These are phyloP conservation scores for Debaryomycetaceae sp. DNA, from an alignment of 1,139 yeast species.

Conservation along the genomic window DNA sequence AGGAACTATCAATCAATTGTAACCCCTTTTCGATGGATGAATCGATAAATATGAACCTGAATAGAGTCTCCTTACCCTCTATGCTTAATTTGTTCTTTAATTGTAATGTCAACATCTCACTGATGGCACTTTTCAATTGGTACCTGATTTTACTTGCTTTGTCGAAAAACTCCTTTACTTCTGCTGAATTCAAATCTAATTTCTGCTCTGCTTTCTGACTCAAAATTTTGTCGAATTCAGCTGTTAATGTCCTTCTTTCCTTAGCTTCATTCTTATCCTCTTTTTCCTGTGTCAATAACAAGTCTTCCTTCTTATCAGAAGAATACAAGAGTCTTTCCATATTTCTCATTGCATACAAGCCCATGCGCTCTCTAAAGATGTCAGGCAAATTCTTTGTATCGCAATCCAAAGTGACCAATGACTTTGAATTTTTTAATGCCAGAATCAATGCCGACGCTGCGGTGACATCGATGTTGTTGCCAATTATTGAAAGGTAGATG, in stretches of 20 bases:
- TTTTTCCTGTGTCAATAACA: slow-evolving; percentile 4
- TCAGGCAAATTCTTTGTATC: slow-evolving; percentile 37
- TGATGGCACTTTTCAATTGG: slow-evolving; percentile 51
- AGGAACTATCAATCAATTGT: slow-evolving; percentile 44
- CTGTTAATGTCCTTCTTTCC: slow-evolving; percentile 27
- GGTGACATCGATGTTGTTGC: slow-evolving; percentile 50
- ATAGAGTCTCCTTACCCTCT: slow-evolving; percentile 71
- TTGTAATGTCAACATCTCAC: slow-evolving; percentile 55
- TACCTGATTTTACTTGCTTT: slow-evolving; percentile 42
- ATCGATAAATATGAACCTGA: slow-evolving; percentile 65
- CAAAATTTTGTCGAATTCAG: slow-evolving; percentile 33
- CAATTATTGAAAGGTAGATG: slow-evolving; percentile 57
- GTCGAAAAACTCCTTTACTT: slow-evolving; percentile 38
- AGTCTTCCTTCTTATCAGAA: slow-evolving; percentile 8
- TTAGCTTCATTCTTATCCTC: slow-evolving; percentile 4
- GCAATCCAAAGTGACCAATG: slow-evolving; percentile 39
- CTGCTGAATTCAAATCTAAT: slow-evolving; percentile 25
- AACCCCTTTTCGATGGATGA: slow-evolving; percentile 67
- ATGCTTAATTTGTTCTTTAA: slow-evolving; percentile 49
- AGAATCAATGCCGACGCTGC: slow-evolving; percentile 39
- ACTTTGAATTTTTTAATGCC: slow-evolving; percentile 38
- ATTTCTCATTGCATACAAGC: slow-evolving; percentile 67
- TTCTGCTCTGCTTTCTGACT: slow-evolving; percentile 25
- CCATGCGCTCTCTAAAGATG: slow-evolving; percentile 53
- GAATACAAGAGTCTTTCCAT: slow-evolving; percentile 48